Conservation (phyloP, 768 basidiomycete species). For the Psilocybe tampanensis region DNA sequence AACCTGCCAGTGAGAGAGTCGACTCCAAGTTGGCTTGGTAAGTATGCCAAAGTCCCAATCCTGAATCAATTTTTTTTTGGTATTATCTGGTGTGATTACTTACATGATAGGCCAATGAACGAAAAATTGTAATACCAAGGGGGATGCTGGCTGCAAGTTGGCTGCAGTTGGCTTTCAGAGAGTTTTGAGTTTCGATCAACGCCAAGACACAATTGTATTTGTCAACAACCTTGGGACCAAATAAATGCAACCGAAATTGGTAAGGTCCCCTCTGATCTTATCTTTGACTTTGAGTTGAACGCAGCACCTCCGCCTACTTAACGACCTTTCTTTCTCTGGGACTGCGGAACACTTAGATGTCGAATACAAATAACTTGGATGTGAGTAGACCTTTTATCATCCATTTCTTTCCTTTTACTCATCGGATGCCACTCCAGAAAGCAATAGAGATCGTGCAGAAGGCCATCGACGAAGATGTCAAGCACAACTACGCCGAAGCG, state of each 20-base stretch:
- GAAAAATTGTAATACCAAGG: too few species aligned
- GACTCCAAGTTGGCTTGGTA: too few species aligned
- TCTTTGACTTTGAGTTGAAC: background rate
- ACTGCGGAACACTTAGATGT: conserved; percentile 31
- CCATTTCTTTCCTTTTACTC: conserved; percentile 1
- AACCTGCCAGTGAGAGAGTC: too few species aligned
- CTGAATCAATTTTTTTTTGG: too few species aligned
- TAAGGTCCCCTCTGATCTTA: background rate
- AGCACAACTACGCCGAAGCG: conserved; percentile 92
- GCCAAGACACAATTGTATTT: background rate
- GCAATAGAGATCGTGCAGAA: conserved; percentile 92
- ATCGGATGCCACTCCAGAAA: conserved; percentile 26
- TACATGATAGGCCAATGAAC: too few species aligned
- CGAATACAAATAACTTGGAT: conserved; percentile 48
- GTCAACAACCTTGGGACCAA: background rate
- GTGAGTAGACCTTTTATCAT: conserved; percentile 30
- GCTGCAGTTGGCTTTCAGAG: too few species aligned
- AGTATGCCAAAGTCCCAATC: too few species aligned
- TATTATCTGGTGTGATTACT: too few species aligned
- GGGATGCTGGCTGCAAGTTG: too few species aligned
- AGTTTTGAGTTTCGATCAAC: too few species aligned
- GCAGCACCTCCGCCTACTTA: background rate
- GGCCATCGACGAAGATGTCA: conserved; percentile 91
- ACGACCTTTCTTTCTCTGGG: too few species aligned
- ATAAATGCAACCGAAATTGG: background rate